Percentiles rank a stretch among this genome's conserved stretches.
These are phyloP conservation scores for Sphagnum contortum DNA, from an alignment of 225 moss, liverwort and hornwort species.

Conservation along the genomic window DNA sequence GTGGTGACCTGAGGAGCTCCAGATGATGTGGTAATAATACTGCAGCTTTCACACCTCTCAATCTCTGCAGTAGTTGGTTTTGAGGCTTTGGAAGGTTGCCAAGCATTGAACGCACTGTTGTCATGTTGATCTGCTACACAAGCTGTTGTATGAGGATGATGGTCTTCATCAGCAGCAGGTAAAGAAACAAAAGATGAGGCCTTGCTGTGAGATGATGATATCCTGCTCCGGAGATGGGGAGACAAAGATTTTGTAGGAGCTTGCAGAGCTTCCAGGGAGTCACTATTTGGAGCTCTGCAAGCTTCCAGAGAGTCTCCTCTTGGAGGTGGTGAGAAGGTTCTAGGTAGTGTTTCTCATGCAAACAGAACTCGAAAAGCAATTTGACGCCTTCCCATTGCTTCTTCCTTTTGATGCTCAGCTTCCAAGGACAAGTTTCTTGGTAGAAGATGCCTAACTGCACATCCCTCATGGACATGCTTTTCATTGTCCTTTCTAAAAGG, in stretches of 20 bases:
- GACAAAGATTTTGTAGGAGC: too few relatives aligned
- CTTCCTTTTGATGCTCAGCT: conserved; percentile 13
- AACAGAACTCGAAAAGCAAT: conserved; percentile 49
- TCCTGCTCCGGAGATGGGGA: too few relatives aligned
- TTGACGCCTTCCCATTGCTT: conserved; percentile 44
- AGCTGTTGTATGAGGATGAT: too few relatives aligned
- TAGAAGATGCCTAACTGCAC: too few relatives aligned
- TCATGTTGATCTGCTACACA: conserved; percentile 2
- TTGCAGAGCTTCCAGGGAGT: too few relatives aligned
- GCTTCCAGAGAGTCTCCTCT: neutral
- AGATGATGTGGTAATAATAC: conserved; percentile 20
- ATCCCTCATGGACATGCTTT: too few relatives aligned
- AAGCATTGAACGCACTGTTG: conserved; percentile 20
- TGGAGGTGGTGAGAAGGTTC: conserved; percentile 48
- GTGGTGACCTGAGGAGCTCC: conserved; percentile 4
- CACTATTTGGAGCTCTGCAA: too few relatives aligned
- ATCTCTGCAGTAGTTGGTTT: conserved; percentile 16
- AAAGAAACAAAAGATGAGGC: too few relatives aligned
- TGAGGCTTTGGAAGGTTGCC: conserved; percentile 11
- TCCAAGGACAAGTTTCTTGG: too few relatives aligned
- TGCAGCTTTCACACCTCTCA: conserved; percentile 24
- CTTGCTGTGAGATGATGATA: too few relatives aligned
- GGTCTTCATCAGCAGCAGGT: too few relatives aligned
- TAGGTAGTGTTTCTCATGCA: conserved; percentile 31
- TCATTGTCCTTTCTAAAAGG: too few relatives aligned